Conservation (phyloP, 73 alveolate genomes). For the Tetrahymena elliotti region DNA sequence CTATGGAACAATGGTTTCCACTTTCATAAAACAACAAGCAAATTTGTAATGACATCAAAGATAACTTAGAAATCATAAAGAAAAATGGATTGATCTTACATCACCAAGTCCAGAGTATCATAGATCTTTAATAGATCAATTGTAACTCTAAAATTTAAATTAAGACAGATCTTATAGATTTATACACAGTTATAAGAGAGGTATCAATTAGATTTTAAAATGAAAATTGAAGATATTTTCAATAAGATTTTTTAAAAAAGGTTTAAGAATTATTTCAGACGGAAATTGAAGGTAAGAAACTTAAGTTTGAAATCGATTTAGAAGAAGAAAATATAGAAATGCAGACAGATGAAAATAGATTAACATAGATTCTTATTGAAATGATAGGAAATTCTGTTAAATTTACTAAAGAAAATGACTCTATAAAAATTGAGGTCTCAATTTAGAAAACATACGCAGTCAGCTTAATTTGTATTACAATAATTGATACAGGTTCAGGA, state of each 20-base stretch:
- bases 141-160: background rate
- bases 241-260: background rate
- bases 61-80: background rate
- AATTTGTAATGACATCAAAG: background rate
- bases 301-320: background rate
- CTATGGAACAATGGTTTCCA: background rate
- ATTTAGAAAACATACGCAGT: background rate
- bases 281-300: background rate
- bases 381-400: background rate
- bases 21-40: background rate
- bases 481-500: background rate
- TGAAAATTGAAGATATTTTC: no score
- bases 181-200: background rate
- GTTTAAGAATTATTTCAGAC: background rate
- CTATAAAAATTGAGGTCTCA: background rate
- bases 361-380: background rate
- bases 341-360: background rate
- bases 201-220: background rate
- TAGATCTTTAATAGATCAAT: background rate
- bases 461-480: background rate
- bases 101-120: background rate
- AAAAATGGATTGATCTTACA: background rate
- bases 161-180: background rate
- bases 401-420: background rate
- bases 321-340: background rate